Evolutionary conservation across 768 basidiomycete genomes (phyloP).

Genomic region (Kwoniella europaea): DNA sequence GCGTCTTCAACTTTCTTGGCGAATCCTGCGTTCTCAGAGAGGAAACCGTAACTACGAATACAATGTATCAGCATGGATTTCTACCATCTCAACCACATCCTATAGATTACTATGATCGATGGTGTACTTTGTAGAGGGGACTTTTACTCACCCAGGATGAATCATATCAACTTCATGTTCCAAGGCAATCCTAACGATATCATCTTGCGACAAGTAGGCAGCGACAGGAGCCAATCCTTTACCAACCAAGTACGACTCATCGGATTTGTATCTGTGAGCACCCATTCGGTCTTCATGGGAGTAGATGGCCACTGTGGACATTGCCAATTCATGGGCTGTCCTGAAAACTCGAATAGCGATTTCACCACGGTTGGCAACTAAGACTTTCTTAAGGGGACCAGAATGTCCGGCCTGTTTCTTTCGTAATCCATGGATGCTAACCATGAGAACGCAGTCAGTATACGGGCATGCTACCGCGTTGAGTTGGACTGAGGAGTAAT

Average conservation of each 20-base stretch:
- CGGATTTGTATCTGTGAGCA: conserved; percentile 98
- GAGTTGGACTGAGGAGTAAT: not conserved
- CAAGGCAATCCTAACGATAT: conserved; percentile 93
- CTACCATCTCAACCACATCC: not conserved
- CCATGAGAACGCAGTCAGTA: not conserved
- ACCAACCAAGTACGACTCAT: conserved; percentile 98
- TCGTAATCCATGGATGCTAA: conserved; percentile 52
- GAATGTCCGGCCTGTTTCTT: conserved; percentile 57
- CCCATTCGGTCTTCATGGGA: conserved; percentile 95
- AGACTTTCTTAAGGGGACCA: conserved; percentile 59
- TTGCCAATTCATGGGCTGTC: conserved; percentile 96
- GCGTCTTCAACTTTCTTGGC: conserved; percentile 98
- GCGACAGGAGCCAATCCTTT: conserved; percentile 94
- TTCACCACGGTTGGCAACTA: conserved; percentile 66
- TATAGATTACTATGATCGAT: not conserved
- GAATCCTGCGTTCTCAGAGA: conserved; percentile 95
- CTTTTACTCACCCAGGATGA: conserved; percentile 78
- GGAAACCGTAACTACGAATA: conserved; percentile 81
- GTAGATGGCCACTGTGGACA: conserved; percentile 99
- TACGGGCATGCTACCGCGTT: not conserved
- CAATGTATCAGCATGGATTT: no score
- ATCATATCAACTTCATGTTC: conserved; percentile 99
- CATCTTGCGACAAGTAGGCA: conserved; percentile 96
- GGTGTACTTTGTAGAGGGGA: no score
- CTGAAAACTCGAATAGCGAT: conserved; percentile 99